These are phyloP conservation scores for Carex parvula DNA, from an alignment of 176 grass and related monocot species.

Conservation along the genomic window DNA sequence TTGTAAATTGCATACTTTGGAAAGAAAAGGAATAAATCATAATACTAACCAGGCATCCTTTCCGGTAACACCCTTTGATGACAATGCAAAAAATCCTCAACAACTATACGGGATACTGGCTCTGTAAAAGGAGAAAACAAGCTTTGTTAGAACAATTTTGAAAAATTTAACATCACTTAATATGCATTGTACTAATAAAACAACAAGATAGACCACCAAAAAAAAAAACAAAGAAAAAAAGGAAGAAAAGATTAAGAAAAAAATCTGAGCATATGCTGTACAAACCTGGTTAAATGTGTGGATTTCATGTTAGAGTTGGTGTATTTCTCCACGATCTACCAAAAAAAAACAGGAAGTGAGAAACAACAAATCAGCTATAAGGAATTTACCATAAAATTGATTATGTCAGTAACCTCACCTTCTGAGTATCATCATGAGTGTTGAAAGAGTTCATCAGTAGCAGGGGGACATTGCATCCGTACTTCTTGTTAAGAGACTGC, in stretches of 20 bases:
- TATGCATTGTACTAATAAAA: not conserved
- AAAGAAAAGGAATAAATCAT: not conserved
- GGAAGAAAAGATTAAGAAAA: not conserved
- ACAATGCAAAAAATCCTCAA: conserved; percentile 75
- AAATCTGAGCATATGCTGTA: not conserved
- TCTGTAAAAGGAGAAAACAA: conserved; percentile 51
- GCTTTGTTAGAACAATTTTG: conserved; percentile 2
- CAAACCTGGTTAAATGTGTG: conserved; percentile 95
- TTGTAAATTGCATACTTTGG: not conserved
- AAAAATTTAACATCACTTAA: conserved; percentile 6
- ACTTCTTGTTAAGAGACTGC: conserved; percentile 97
- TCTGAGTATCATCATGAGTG: conserved; percentile 92
- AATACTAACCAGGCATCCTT: conserved; percentile 93
- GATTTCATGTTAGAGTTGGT: conserved; percentile 82
- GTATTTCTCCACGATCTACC: conserved; percentile 97
- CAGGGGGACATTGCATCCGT: conserved; percentile 89
- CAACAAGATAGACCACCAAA: conserved; percentile 7
- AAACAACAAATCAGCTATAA: not conserved
- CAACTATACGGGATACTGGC: conserved; percentile 82
- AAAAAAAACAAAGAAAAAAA: conserved; percentile 5
- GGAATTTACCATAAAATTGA: not conserved
- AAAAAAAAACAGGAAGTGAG: conserved; percentile 17
- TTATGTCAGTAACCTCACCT: conserved; percentile 37
- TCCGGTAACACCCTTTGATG: conserved; percentile 66
- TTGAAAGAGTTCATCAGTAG: conserved; percentile 99